These are phyloP conservation scores for Protomyces inundatus DNA, from an alignment of 1,139 yeast genomes.

Conservation along the genomic window DNA sequence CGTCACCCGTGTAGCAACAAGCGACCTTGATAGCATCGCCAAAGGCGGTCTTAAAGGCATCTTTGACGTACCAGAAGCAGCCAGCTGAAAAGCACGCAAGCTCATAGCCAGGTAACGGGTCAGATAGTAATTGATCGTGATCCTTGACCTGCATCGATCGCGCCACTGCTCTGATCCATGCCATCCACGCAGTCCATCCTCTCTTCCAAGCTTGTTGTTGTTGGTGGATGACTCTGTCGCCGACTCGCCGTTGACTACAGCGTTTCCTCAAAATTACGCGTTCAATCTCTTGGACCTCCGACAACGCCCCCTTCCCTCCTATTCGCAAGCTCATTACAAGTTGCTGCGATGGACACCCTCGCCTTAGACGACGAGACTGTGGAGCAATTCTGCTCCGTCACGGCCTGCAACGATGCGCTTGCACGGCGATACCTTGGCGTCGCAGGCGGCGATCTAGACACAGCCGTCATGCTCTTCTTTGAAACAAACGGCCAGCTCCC, in stretches of 20 bases:
- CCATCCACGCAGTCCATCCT: background rate
- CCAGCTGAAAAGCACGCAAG: background rate
- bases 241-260: no score
- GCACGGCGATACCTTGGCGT: conserved; percentile 79
- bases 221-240: background rate
- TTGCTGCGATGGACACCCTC: background rate
- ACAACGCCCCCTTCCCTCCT: background rate
- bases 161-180: no score
- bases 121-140: no score
- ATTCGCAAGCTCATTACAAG: background rate
- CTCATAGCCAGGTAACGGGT: no score
- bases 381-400: conserved; percentile 75
- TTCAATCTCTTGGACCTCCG: background rate
- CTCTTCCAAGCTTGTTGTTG: background rate
- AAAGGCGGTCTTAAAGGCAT: background rate
- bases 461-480: conserved; percentile 77
- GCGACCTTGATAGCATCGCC: background rate
- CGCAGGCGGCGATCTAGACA: conserved; percentile 71
- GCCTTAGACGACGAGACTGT: conserved; percentile 45
- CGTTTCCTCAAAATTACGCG: background rate
- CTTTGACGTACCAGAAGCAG: conserved; percentile 9
- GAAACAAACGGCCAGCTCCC: conserved; percentile 57
- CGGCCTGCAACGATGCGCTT: conserved; percentile 64
- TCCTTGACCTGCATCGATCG: background rate
- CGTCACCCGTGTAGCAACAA: conserved; percentile 3